These are phyloP conservation scores for Pelargonium myrrhifolium DNA, from an alignment of 441 rosid genomes.

Conservation along the genomic window DNA sequence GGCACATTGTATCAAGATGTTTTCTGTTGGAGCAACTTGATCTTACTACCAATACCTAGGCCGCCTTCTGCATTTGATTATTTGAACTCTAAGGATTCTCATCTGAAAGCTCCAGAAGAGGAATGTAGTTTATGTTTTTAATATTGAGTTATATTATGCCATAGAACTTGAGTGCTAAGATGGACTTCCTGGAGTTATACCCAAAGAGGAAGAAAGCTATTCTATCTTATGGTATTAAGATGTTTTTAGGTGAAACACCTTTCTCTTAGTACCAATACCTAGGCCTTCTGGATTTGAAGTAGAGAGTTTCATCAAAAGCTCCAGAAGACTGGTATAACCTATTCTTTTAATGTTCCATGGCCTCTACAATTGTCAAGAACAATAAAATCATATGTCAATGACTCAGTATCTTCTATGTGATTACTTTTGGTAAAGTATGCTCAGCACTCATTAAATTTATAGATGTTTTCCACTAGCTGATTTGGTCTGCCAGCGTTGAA, in stretches of 20 bases:
- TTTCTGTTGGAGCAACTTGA: too few relatives aligned
- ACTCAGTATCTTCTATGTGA: not conserved
- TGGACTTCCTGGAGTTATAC: not conserved
- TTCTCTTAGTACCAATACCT: not conserved
- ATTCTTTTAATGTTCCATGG: not conserved
- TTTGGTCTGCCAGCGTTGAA: too few relatives aligned
- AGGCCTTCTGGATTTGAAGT: not conserved
- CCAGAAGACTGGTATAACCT: not conserved
- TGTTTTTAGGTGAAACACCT: not conserved
- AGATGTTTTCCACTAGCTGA: conserved; percentile 12
- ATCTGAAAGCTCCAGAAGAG: not conserved
- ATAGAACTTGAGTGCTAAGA: not conserved
- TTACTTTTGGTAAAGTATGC: not conserved
- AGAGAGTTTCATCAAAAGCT: not conserved
- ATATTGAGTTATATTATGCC: not conserved
- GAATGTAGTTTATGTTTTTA: not conserved
- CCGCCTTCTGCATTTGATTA: too few relatives aligned
- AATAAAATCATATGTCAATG: too few relatives aligned
- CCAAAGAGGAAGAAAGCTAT: not conserved
- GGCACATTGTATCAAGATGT: too few relatives aligned
- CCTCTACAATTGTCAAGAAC: too few relatives aligned
- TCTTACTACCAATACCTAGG: too few relatives aligned
- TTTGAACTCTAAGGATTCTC: too few relatives aligned
- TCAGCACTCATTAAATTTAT: too few relatives aligned
- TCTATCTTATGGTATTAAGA: not conserved